Evolutionary conservation across 225 moss, liverwort and hornwort genomes (phyloP).

Genomic region (Antitrichia curtipendula): DNA sequence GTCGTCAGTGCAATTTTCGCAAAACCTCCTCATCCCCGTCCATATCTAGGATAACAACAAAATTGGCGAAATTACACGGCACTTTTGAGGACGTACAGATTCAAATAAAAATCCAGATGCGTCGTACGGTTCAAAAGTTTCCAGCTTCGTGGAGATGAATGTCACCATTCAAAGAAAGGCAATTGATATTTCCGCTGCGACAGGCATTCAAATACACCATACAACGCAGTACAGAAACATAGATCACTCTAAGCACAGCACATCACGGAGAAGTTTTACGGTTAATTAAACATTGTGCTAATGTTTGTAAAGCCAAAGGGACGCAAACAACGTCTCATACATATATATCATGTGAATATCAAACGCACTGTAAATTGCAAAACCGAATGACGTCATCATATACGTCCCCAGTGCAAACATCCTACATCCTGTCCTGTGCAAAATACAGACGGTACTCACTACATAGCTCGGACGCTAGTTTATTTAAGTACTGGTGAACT

Average conservation of each 20-base stretch:
- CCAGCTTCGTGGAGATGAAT: neutral
- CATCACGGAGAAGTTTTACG: rapidly evolving
- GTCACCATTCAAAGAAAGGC: too few species aligned
- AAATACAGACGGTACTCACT: neutral
- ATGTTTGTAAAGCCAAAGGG: neutral
- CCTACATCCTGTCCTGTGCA: neutral
- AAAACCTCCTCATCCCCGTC: too few species aligned
- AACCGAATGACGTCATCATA: neutral
- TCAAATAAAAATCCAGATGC: neutral
- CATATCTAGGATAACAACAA: too few species aligned
- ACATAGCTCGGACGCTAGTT: neutral
- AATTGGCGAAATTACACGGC: neutral
- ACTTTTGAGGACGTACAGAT: neutral
- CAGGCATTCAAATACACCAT: too few species aligned
- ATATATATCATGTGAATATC: too few species aligned
- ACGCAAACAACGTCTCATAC: neutral
- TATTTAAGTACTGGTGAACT: neutral
- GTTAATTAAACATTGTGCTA: neutral
- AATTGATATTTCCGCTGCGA: too few species aligned
- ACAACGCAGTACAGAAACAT: neutral
- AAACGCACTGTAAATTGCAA: neutral
- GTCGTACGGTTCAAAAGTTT: neutral
- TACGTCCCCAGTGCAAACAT: too few species aligned
- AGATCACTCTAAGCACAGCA: neutral
- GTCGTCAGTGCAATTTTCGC: too few species aligned